phyloP scores from a whole-genome alignment of 768 basidiomycete genomes.

The Filobasidium wieringae region DNA sequence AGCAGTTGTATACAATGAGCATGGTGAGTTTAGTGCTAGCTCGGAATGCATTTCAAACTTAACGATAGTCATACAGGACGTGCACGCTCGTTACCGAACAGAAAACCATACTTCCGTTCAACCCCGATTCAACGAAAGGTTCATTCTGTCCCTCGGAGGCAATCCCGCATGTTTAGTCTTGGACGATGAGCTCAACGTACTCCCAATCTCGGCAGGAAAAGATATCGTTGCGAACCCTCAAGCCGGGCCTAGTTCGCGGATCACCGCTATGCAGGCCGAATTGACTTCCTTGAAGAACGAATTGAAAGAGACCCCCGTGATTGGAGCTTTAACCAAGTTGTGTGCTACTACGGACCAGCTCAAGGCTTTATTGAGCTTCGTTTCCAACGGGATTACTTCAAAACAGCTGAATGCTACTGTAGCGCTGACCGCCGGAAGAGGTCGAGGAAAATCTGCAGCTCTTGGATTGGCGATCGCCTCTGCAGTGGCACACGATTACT shows the following conservation, averaged over 20 bases:
- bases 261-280: slow-evolving; percentile 46
- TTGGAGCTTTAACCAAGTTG: slow-evolving; percentile 78
- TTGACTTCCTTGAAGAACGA: slow-evolving; percentile 67
- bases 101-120: slow-evolving; percentile 59
- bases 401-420: slow-evolving; percentile 91
- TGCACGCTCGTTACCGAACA: slow-evolving; percentile 87
- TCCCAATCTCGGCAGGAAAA: slow-evolving; percentile 89
- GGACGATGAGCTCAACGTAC: slow-evolving; percentile 94
- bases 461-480: slow-evolving; percentile 89
- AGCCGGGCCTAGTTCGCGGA: slow-evolving; percentile 2
- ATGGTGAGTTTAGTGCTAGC: slow-evolving; percentile 42
- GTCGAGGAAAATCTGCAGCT: slow-evolving; percentile 92
- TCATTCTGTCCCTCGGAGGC: slow-evolving; percentile 89
- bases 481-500: slow-evolving; percentile 83
- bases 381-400: slow-evolving; percentile 73
- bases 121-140: slow-evolving; percentile 95
- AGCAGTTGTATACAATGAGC: slow-evolving; percentile 85
- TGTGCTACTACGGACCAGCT: slow-evolving; percentile 80
- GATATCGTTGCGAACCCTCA: slow-evolving; percentile 54
- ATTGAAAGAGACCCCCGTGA: slow-evolving; percentile 68
- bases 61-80: slow-evolving; percentile 51
- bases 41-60: not conserved
- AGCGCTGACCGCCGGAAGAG: slow-evolving; percentile 84
- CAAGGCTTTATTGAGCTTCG: slow-evolving; percentile 83
- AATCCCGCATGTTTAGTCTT: slow-evolving; percentile 86